Percentiles rank a stretch among this genome's conserved stretches.
Evolutionary conservation across 2,329 filamentous ascomycete genomes (phyloP).

Genomic region (Fusarium sp.): DNA sequence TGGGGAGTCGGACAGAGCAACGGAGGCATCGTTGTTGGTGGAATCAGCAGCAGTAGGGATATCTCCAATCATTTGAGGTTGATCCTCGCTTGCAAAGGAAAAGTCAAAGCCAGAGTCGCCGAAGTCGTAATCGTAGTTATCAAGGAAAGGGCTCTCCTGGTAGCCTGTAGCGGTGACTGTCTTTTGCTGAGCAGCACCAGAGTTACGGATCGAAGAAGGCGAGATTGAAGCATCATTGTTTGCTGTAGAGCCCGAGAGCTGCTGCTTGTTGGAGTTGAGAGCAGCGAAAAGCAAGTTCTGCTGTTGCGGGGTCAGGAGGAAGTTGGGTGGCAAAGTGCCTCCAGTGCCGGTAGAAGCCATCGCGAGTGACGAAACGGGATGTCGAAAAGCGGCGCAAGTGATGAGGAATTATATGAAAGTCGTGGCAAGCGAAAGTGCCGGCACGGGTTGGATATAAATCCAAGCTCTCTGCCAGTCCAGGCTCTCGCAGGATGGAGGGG

Average conservation of each 20-base stretch:
- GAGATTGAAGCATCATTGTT: slow-evolving; percentile 60
- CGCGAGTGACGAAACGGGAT: slow-evolving; percentile 29
- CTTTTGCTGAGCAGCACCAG: slow-evolving; percentile 59
- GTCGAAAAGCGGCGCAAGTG: slow-evolving; percentile 13
- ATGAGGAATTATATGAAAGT: slow-evolving; percentile 10
- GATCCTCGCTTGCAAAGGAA: slow-evolving; percentile 60
- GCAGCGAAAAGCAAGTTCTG: slow-evolving; percentile 82
- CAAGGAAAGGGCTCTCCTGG: slow-evolving; percentile 84
- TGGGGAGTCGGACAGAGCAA: slow-evolving; percentile 69
- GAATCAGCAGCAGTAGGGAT: slow-evolving; percentile 58
- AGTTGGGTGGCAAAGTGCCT: slow-evolving; percentile 63
- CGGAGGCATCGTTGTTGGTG: slow-evolving; percentile 52
- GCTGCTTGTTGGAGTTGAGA: slow-evolving; percentile 75
- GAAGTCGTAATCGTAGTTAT: slow-evolving; percentile 81
- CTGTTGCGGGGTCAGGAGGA: slow-evolving; percentile 81
- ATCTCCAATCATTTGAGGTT: slow-evolving; percentile 81
- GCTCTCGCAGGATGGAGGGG: slow-evolving; percentile 41
- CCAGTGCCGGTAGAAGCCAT: slow-evolving; percentile 67
- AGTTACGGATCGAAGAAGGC: slow-evolving; percentile 64
- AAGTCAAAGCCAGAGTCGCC: slow-evolving; percentile 85
- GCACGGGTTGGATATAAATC: slow-evolving; percentile 40
- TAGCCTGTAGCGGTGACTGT: slow-evolving; percentile 60
- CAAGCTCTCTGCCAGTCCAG: slow-evolving; percentile 46
- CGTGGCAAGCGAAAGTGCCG: slow-evolving; percentile 20
- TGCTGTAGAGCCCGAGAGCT: slow-evolving; percentile 52